Percentiles rank a stretch among this genome's conserved stretches.
Evolutionary conservation across 2,329 filamentous ascomycete species (phyloP).

Genomic region (Aaosphaeria pasadenensis): DNA sequence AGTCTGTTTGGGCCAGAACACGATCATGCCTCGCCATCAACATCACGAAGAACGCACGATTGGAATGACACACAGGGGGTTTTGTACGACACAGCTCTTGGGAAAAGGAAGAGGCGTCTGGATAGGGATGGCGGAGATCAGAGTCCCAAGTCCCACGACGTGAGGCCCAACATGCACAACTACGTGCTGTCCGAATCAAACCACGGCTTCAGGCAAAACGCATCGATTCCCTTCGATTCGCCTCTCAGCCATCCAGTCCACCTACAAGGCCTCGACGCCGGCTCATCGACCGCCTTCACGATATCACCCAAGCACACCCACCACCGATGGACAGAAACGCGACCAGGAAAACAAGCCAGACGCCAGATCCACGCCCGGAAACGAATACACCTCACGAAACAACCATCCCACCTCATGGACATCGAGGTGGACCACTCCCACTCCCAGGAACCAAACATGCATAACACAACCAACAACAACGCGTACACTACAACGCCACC

Average conservation of each 20-base stretch:
- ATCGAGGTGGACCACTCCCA: conserved; percentile 13
- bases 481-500: conserved; percentile 6
- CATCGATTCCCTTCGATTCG: no score
- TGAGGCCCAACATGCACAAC: no score
- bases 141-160: conserved; percentile 9
- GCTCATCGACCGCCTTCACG: not conserved
- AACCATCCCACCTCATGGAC: conserved; percentile 33
- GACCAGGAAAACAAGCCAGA: conserved; percentile 31
- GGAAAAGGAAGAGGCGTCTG: conserved; percentile 27
- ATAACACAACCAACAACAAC: not conserved
- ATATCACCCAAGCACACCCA: conserved; percentile 2
- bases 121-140: conserved; percentile 9
- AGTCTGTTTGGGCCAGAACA: conserved; percentile 26
- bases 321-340: conserved; percentile 13
- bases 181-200: no score
- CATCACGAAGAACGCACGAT: not conserved
- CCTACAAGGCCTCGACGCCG: not conserved
- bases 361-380: conserved; percentile 10
- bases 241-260: no score
- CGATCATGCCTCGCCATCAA: no score
- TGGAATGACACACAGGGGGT: conserved; percentile 6
- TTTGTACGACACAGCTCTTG: conserved; percentile 10
- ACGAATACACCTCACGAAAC: conserved; percentile 21
- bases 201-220: no score
- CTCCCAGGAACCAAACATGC: not conserved